These are phyloP conservation scores for Eucalyptus lansdowneana DNA, from an alignment of 345 rosid genomes.

Conservation along the genomic window DNA sequence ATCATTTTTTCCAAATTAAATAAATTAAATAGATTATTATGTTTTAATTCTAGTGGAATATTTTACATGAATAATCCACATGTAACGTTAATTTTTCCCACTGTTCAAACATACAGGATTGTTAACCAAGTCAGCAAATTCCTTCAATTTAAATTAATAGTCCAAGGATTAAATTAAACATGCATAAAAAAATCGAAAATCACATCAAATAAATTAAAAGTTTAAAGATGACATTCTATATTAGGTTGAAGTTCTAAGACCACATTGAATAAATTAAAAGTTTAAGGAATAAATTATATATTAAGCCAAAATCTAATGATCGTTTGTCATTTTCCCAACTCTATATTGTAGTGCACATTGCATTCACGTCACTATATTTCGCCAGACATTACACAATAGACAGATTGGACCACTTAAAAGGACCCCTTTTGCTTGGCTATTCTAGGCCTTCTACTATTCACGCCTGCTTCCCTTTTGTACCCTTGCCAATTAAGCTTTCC, in stretches of 20 bases:
- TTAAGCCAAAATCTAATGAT: too few species aligned
- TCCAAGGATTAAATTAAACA: neutral
- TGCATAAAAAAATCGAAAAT: too few species aligned
- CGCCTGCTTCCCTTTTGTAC: neutral
- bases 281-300: too few species aligned
- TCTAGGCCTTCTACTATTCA: neutral
- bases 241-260: fast-evolving
- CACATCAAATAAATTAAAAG: too few species aligned
- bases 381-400: neutral
- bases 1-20: neutral
- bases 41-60: neutral
- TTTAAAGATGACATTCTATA: too few species aligned
- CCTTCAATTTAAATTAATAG: neutral
- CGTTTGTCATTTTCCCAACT: neutral
- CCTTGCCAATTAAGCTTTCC: neutral
- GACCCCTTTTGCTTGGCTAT: neutral
- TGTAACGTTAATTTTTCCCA: neutral
- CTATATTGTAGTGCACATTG: neutral
- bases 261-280: too few species aligned
- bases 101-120: fast-evolving
- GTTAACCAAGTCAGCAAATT: neutral
- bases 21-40: too few species aligned
- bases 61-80: fast-evolving
- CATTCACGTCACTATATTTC: neutral
- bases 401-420: neutral